Base-by-base conservation (phyloP, 163 green algal genomes). In the Trebouxia gelatinosa region DNA sequence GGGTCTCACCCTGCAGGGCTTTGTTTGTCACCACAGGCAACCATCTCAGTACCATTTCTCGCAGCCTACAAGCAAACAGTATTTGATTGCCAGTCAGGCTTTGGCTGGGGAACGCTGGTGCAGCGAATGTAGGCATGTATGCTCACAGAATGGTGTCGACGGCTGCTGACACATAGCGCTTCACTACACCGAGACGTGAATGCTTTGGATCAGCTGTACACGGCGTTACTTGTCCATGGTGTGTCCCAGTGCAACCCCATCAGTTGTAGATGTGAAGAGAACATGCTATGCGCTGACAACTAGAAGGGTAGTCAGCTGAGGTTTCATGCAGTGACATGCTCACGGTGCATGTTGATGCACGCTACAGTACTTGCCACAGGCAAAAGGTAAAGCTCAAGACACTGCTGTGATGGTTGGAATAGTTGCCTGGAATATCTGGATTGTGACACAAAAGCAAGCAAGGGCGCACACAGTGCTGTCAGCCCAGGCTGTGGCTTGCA, bases 31-130 rank as follows among this genome's bases (percentile, higher is more conserved):
- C 85, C 3, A 97, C 93, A 0, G 93, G 94, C 83, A 97, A 88
- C 93, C 93, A 98, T 31, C 82, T 81, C 40, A 98, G 89, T 67
- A 98, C 93, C 79, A 92, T 88, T 38, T 97, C 89, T 59, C 91
- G 87, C 61, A 96, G 79, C 74, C 89, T 86, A 79, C 74, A 67
- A 9, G 17, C n/a, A 39, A 0, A 28, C 48, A 68, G 64, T n/a
- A n/a, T n/a, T n/a, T n/a, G n/a, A n/a, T n/a, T n/a, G n/a, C n/a
- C n/a, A n/a, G n/a, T n/a, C n/a, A n/a, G n/a, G n/a, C n/a, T n/a
- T n/a, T n/a, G n/a, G n/a, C n/a, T n/a, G n/a, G n/a, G 28, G 2
- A 16, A 68, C 29, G 1, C 43, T 54, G 43, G 13, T 23, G 9
- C 13, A 23, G 13, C 9, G 43, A 13, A 13, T 54, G 43, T 54